Conservation (phyloP, 2,329 filamentous ascomycete genomes). For the Graphilbum sp. region DNA sequence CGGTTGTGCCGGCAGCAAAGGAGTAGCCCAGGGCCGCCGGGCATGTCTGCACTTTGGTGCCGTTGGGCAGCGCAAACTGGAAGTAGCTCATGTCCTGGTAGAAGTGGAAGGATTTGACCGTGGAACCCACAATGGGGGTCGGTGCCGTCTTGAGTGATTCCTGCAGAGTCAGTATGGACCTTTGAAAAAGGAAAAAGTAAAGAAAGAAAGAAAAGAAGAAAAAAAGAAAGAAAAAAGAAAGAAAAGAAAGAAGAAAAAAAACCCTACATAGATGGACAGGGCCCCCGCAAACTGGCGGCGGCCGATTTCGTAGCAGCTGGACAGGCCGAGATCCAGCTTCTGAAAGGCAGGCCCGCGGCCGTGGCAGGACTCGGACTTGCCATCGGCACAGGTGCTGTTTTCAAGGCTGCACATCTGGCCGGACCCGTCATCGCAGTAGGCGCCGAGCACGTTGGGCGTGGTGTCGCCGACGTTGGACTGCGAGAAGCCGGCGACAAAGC, state of each 20-base stretch:
- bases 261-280: slow-evolving; percentile 22
- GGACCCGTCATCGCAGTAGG: slow-evolving; percentile 77
- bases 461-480: slow-evolving; percentile 88
- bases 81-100: slow-evolving; percentile 71
- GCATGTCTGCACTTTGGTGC: slow-evolving; percentile 54
- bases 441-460: slow-evolving; percentile 71
- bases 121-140: slow-evolving; percentile 40
- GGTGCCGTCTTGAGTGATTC: slow-evolving; percentile 8
- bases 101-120: slow-evolving; percentile 69
- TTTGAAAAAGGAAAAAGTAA: background rate
- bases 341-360: slow-evolving; percentile 56
- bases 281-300: slow-evolving; percentile 52
- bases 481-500: slow-evolving; percentile 81
- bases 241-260: background rate
- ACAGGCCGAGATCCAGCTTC: slow-evolving; percentile 51
- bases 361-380: slow-evolving; percentile 54
- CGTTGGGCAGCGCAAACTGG: slow-evolving; percentile 57
- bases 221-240: no score
- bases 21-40: slow-evolving; percentile 80
- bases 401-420: slow-evolving; percentile 55
- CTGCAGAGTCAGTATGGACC: background rate
- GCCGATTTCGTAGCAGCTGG: slow-evolving; percentile 63
- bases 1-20: slow-evolving; percentile 83
- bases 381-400: slow-evolving; percentile 68
- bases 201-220: background rate